Base-by-base conservation (phyloP, 768 basidiomycete species). In the Termitomyces sp. region DNA sequence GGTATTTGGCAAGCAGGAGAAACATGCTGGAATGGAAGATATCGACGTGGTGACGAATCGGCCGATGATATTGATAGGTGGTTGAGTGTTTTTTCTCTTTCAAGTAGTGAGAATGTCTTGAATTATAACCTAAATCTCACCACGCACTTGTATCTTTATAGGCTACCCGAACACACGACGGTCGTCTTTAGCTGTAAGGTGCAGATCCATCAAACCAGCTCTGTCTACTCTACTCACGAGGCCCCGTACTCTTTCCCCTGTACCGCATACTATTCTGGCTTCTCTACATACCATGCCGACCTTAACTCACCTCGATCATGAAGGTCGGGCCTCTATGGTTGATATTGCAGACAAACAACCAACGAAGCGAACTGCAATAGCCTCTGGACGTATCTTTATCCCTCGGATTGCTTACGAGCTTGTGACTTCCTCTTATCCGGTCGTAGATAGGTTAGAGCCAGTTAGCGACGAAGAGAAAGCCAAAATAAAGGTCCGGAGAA, bases 51-150 rank as follows among this genome's bases (percentile, higher is more conserved):
- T 81, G 43, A 81, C 81, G 47, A 94, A 93, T 73, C 78, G 89
- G 52, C 89, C 92, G 11, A 95, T 95, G 92, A 94, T 94, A 61
- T 75, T 92, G 60, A 95, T 95, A 71, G 94, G 93, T 72, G 93
- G 93, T 86, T 95, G 82, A 90, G 82, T 83, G 67, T 70, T 68
- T 67, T 67, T 30, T 30, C 67, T 61, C 54, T 52, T 67, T 63
- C 58, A 57, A 63, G 61, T 64, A 68, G 60, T 63, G 48, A 60
- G 55, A 49, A 60, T 65, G 22, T 56, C 54, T 59, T 58, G 57
- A 62, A 48, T 35, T 59, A 62, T 61, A 59, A 55, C n/a, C 32
- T 51, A 44, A 26, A 43, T 55, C 60, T 64, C 59, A 66, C 60
- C 51, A 63, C 28, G 28, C 14, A 18, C 32, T 49, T 51, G 51